A percentile compares a stretch with the other conserved stretches of the same genome.
Evolutionary conservation across 1,139 yeast genomes (phyloP).

Genomic region (Fermentozyma sake): DNA sequence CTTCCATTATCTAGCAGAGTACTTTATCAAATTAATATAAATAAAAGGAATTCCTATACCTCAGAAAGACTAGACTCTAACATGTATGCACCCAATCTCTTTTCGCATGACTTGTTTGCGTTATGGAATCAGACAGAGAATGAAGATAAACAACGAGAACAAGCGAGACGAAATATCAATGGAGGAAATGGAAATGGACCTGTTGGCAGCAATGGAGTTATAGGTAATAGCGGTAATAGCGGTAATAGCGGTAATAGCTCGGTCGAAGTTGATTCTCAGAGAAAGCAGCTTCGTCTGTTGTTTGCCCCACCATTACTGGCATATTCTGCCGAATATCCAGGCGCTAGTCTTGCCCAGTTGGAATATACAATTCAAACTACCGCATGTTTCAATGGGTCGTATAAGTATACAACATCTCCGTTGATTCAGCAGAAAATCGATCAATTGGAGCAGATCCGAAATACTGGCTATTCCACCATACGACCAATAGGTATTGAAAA

Average conservation of each 20-base stretch:
- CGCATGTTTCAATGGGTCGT: constrained; percentile 9
- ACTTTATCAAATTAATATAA: too few relatives aligned
- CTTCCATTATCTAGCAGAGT: too few relatives aligned
- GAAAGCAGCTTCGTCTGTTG: constrained; percentile 15
- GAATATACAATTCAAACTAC: constrained; percentile 28
- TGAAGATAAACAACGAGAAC: constrained; percentile 1
- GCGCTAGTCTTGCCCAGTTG: constrained; percentile 33
- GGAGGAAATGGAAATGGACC: too few relatives aligned
- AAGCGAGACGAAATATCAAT: constrained; percentile 3
- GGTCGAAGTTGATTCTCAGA: constrained; percentile 14
- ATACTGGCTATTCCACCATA: constrained; percentile 45
- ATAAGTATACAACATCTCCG: constrained; percentile 13
- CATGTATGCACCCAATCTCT: constrained; percentile 45
- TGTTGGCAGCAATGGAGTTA: constrained; percentile 1
- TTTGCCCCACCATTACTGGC: constrained; percentile 54
- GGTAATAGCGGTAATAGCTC: neutral
- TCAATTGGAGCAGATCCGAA: constrained; percentile 38
- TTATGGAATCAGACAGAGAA: constrained; percentile 29
- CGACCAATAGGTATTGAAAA: constrained; percentile 54
- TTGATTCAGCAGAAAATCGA: constrained; percentile 34
- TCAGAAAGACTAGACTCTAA: constrained; percentile 1
- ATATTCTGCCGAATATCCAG: constrained; percentile 49
- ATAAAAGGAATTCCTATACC: constrained; percentile 1
- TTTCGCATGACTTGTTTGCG: constrained; percentile 40
- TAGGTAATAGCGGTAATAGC: constrained; percentile 7